A percentile compares a stretch with the other conserved stretches of the same genome.
Conservation (phyloP, 2,329 filamentous ascomycete genomes). For the Diplodia seriata region DNA sequence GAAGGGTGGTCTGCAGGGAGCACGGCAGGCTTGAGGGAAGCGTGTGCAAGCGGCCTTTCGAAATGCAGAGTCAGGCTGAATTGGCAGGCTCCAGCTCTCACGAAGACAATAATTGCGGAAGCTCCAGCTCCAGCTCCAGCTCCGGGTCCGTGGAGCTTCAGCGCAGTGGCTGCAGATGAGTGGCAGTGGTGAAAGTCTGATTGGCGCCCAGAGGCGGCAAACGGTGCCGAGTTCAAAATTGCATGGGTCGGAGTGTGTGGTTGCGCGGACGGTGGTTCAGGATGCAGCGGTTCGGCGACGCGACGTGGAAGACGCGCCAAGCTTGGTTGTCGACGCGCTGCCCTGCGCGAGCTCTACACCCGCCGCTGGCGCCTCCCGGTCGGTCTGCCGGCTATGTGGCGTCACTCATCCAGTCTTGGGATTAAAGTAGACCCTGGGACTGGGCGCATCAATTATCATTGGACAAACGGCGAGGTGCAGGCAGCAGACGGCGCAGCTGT, state of each 20-base stretch:
- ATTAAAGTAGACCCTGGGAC: background rate
- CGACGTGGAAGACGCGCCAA: slow-evolving; percentile 20
- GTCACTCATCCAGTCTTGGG: background rate
- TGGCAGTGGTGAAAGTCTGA: background rate
- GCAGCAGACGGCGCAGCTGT: slow-evolving; percentile 15
- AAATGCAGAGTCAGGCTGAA: background rate
- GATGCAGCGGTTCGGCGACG: background rate
- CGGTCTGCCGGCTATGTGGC: background rate
- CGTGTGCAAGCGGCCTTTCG: background rate
- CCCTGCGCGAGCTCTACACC: background rate
- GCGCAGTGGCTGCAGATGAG: background rate
- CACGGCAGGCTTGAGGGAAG: background rate
- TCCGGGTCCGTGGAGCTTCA: background rate
- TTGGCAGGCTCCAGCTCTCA: background rate
- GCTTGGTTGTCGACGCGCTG: slow-evolving; percentile 11
- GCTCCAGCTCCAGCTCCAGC: background rate
- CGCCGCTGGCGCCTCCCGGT: background rate
- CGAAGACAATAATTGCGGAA: background rate
- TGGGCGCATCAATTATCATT: background rate
- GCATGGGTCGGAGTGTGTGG: slow-evolving; percentile 5
- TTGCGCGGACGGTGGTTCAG: background rate
- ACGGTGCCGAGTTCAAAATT: background rate
- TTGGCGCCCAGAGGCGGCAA: background rate
- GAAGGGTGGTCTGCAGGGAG: background rate
- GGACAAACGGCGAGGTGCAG: background rate